Evolutionary conservation across 768 basidiomycete species (phyloP), one percentile per base, ranked within the genome.

Genomic region (Mrakia blollopis): DNA sequence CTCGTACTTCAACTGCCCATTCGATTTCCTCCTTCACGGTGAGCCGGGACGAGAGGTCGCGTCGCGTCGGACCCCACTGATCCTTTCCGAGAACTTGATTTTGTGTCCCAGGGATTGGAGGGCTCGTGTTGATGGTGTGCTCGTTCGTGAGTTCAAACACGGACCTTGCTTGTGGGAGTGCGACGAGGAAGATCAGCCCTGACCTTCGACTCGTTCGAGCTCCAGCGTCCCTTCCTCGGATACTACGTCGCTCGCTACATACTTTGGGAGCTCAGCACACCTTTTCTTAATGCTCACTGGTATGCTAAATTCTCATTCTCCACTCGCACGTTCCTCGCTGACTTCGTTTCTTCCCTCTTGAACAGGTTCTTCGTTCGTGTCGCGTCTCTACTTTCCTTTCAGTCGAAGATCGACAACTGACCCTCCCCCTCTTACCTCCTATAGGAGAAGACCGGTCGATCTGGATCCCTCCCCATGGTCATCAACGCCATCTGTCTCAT

Each of bases 331-430:
- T 44, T 4, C 28, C 30, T 62, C 32, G 63, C 63, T 65, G 14
- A 65, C 32, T 35, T 37, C 37, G 35, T 37, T 28, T 37, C 32
- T 18, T 14, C n/a, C 18, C 11, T 32, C 9, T 30, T n/a, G 9
- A 28, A 30, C 63, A 65, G 63, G 63, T 65, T 65, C 63, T 65
- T 65, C 63, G 63, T 65, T 30, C 63, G 63, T 65, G 30, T 65
- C 21, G 32, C 28, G 30, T 37, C 63, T 65, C 30, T 25, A n/a
- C 28, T 6, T 35, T 65, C 13, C 37, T 65, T 9, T 16, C 6
- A 37, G 3, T 21, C 63, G 3, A 32, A 7, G 16, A 37, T 9
- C 63, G 63, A 5, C 18, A 1, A 50, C 63, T 65, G 18, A 65
- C 62, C 16, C 9, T 18, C 63, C 8, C 30, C 23, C 35, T 21